A percentile compares a stretch with the other conserved stretches of the same genome.
Evolutionary conservation across 2,329 filamentous ascomycete species (phyloP).

Genomic region (Alternaria atra): DNA sequence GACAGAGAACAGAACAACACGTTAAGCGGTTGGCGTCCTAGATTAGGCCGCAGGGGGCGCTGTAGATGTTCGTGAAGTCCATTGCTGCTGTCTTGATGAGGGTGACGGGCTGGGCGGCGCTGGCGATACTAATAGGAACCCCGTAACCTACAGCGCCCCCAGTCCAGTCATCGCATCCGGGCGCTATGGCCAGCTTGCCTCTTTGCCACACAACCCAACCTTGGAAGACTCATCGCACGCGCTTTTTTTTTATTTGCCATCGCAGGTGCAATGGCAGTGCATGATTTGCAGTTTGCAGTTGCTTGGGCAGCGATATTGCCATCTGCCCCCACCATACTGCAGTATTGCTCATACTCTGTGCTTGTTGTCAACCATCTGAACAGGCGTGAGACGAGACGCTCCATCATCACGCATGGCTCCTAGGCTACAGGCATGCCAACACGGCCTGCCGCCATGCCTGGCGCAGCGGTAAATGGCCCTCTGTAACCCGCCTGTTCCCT

Average conservation of each 20-base stretch:
- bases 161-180: conserved; percentile 35
- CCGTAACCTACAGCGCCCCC: conserved; percentile 31
- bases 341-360: neutral
- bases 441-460: conserved; percentile 30
- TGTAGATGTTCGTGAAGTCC: conserved; percentile 44
- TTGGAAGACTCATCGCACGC: conserved; percentile 30
- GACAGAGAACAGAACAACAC: conserved; percentile 32
- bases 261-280: neutral
- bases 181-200: conserved; percentile 31
- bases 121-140: conserved; percentile 42
- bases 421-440: conserved; percentile 25
- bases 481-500: conserved; percentile 5
- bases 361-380: neutral
- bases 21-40: conserved; percentile 32
- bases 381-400: conserved; percentile 23
- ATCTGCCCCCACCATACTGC: neutral
- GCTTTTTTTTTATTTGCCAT: conserved; percentile 5
- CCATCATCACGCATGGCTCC: conserved; percentile 21
- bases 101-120: conserved; percentile 36
- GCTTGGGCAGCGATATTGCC: conserved; percentile 3
- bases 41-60: conserved; percentile 44
- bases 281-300: conserved; percentile 7
- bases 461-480: conserved; percentile 20
- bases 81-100: conserved; percentile 45
- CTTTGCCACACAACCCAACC: conserved; percentile 30